phyloP scores from a whole-genome alignment of 257 asterid species.

The Haberlea rhodopensis region DNA sequence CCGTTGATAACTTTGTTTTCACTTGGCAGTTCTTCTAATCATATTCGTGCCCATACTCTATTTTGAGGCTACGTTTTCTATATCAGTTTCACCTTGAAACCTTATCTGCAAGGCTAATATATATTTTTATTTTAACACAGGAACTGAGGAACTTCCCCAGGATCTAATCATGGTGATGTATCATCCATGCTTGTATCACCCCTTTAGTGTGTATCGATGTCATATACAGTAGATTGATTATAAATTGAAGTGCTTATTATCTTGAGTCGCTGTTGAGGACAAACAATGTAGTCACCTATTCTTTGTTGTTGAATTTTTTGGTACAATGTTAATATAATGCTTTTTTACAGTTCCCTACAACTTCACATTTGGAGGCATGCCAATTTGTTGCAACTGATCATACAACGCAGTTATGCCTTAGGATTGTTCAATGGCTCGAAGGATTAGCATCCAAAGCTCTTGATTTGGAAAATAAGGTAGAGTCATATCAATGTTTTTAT shows the following conservation, averaged over 20 bases:
- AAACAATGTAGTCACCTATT: conserved; percentile 20
- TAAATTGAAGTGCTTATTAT: conserved; percentile 19
- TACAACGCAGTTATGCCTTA: conserved; percentile 82
- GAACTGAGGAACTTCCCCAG: conserved; percentile 78
- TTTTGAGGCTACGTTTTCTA: conserved; percentile 3
- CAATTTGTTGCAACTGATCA: conserved; percentile 70
- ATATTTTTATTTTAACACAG: conserved; percentile 46
- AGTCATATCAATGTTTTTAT: conserved; percentile 19
- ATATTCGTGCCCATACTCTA: not conserved
- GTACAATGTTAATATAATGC: conserved; percentile 26
- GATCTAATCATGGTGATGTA: conserved; percentile 67
- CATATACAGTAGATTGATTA: conserved; percentile 23
- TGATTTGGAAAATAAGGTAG: conserved; percentile 87
- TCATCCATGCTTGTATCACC: conserved; percentile 20
- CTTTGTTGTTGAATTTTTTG: conserved; percentile 14
- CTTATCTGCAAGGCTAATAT: conserved; percentile 26
- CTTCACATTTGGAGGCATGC: conserved; percentile 92
- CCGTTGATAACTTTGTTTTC: conserved; percentile 12
- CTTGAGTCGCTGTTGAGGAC: conserved; percentile 11
- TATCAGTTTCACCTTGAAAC: conserved; percentile 19
- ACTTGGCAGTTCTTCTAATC: conserved; percentile 22
- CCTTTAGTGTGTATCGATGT: conserved; percentile 15
- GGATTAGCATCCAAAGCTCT: conserved; percentile 93
- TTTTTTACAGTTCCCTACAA: conserved; percentile 73
- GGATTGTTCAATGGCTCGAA: conserved; percentile 98